Evolutionary conservation across 1,284 basidiomycete genomes (phyloP).

Genomic region (Chalciporus sp.): DNA sequence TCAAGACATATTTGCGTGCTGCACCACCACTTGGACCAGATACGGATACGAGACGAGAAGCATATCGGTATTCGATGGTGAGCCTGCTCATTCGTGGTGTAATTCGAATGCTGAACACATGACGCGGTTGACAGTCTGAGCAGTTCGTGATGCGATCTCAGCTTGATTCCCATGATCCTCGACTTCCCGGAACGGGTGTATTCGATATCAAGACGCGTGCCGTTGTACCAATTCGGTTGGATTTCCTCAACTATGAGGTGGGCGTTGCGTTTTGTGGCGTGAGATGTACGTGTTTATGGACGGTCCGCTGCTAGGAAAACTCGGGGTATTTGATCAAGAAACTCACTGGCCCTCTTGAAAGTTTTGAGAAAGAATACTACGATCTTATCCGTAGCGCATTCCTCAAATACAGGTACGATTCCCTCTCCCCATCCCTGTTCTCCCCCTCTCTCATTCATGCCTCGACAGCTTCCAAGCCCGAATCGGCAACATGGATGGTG

Average conservation of each 20-base stretch:
- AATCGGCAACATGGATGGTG: constrained; percentile 97
- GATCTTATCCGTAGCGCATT: constrained; percentile 94
- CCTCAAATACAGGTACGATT: constrained; percentile 83
- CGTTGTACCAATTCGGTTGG: constrained; percentile 81
- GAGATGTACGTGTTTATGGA: neutral
- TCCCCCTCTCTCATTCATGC: neutral
- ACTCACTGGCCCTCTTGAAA: constrained; percentile 64
- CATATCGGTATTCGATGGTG: constrained; percentile 85
- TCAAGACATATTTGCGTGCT: constrained; percentile 62
- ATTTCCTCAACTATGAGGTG: constrained; percentile 84
- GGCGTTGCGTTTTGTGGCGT: constrained; percentile 3
- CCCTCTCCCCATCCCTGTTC: neutral
- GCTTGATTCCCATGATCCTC: constrained; percentile 83
- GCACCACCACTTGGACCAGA: constrained; percentile 40
- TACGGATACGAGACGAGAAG: constrained; percentile 53
- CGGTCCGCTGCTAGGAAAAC: constrained; percentile 55
- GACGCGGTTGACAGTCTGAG: constrained; percentile 50
- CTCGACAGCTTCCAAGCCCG: constrained; percentile 83
- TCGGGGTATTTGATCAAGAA: constrained; percentile 75
- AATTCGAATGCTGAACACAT: neutral
- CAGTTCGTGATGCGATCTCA: constrained; percentile 94
- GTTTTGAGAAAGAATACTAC: constrained; percentile 90
- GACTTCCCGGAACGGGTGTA: constrained; percentile 86
- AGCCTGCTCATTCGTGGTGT: constrained; percentile 7
- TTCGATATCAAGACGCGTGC: constrained; percentile 98